Conservation (phyloP, 73 alveolate genomes). For the Effrenium voratum region DNA sequence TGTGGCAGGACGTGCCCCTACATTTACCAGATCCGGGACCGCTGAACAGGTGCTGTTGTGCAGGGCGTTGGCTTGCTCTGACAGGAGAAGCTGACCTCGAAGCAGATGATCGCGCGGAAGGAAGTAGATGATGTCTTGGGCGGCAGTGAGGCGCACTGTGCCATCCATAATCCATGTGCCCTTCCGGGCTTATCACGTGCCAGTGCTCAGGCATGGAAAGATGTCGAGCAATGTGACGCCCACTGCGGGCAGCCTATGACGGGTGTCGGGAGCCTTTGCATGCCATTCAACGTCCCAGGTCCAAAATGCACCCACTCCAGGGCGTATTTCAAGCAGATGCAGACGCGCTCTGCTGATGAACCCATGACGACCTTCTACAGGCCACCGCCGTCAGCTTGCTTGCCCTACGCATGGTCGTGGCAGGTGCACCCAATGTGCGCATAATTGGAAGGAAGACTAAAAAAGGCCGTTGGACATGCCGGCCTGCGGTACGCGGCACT, state of each 20-base stretch:
- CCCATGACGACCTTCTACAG: slow-evolving; percentile 92
- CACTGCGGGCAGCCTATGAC: slow-evolving; percentile 21
- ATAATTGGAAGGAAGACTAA: slow-evolving; percentile 83
- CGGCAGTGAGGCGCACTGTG: slow-evolving; percentile 41
- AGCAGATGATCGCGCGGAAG: slow-evolving; percentile 47
- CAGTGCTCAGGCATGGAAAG: slow-evolving; percentile 56
- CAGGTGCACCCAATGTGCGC: slow-evolving; percentile 68
- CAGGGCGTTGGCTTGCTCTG: not conserved
- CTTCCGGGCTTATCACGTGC: not conserved
- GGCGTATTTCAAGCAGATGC: slow-evolving; percentile 85
- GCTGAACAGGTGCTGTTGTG: not conserved
- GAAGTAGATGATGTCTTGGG: slow-evolving; percentile 86
- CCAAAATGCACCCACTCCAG: slow-evolving; percentile 44
- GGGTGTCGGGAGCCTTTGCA: not conserved
- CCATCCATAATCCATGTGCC: not conserved
- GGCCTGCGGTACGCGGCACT: no score
- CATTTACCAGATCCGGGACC: slow-evolving; percentile 76
- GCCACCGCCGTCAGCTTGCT: not conserved
- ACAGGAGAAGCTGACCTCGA: slow-evolving; percentile 78
- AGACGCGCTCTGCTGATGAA: slow-evolving; percentile 84
- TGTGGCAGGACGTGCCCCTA: slow-evolving; percentile 63
- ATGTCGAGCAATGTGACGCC: slow-evolving; percentile 76
- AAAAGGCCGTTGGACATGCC: no score
- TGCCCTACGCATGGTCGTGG: not conserved
- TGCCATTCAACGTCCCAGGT: not conserved